Conservation (phyloP, 768 basidiomycete genomes). For the Tylopilus rubrobrunneus region DNA sequence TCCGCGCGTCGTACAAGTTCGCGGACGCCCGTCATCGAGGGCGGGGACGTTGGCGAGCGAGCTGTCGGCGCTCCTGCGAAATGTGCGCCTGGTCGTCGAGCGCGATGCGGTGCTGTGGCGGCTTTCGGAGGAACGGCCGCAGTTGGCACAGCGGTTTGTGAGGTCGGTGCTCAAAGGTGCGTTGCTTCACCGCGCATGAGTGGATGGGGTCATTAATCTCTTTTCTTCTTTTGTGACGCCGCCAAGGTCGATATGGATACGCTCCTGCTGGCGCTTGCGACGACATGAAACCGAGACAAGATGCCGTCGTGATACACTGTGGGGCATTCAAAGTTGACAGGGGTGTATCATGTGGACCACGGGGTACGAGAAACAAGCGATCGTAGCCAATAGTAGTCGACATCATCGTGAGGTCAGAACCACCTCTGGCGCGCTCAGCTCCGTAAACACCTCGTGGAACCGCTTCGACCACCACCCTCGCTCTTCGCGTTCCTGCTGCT, state of each 20-base stretch:
- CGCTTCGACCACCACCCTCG: constrained; percentile 71
- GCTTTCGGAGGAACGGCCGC: constrained; percentile 64
- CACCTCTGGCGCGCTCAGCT: constrained; percentile 39
- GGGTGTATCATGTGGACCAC: too few species aligned
- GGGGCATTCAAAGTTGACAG: too few species aligned
- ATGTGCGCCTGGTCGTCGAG: constrained; percentile 84
- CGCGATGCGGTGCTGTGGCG: constrained; percentile 78
- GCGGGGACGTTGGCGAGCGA: too few species aligned
- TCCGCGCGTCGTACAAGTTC: constrained; percentile 81
- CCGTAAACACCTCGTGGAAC: constrained; percentile 59
- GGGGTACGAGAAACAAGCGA: too few species aligned
- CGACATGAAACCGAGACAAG: constrained; percentile 23
- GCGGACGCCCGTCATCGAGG: constrained; percentile 60
- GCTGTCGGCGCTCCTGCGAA: constrained; percentile 72
- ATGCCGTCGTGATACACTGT: neutral
- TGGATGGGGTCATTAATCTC: neutral
- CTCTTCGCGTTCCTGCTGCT: constrained; percentile 57
- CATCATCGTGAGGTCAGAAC: too few species aligned
- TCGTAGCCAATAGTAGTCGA: too few species aligned
- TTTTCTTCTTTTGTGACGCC: constrained; percentile 39
- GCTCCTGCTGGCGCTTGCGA: constrained; percentile 54
- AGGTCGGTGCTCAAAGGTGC: constrained; percentile 71
- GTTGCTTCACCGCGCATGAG: constrained; percentile 11
- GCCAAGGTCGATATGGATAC: constrained; percentile 66
- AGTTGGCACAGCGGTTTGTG: constrained; percentile 58